A percentile compares a stretch with the other conserved stretches of the same genome.
phyloP scores from a whole-genome alignment of 2,329 filamentous ascomycete genomes.

The Colletotrichum navitas region DNA sequence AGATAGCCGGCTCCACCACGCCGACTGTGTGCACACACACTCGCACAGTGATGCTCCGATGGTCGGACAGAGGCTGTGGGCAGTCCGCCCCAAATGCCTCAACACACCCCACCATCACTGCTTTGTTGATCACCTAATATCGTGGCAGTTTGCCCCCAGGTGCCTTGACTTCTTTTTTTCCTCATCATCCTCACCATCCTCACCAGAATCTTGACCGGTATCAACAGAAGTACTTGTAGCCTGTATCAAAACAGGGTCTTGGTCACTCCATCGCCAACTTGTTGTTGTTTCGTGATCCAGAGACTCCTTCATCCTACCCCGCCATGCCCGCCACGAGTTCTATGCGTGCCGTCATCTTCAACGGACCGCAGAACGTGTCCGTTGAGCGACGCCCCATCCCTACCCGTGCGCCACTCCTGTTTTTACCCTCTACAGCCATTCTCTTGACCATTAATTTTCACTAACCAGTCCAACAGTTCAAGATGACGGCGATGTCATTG shows the following conservation, averaged over 20 bases:
- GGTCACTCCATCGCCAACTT: not conserved
- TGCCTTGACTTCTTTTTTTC: constrained; percentile 5
- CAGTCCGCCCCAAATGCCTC: not conserved
- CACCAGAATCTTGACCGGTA: not conserved
- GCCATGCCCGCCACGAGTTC: constrained; percentile 52
- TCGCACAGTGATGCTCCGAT: constrained; percentile 25
- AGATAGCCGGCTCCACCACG: not conserved
- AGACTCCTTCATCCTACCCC: constrained; percentile 5
- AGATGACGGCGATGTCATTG: constrained; percentile 79
- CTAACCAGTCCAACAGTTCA: constrained; percentile 63
- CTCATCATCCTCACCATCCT: not conserved
- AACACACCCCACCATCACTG: not conserved
- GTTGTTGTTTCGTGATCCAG: not conserved
- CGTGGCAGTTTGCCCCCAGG: not conserved
- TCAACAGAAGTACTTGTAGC: not conserved
- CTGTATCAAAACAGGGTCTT: not conserved
- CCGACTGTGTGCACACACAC: constrained; percentile 8
- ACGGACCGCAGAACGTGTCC: constrained; percentile 79
- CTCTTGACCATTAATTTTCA: not conserved
- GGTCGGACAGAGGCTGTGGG: not conserved
- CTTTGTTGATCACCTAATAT: constrained; percentile 1
- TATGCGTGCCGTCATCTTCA: constrained; percentile 93
- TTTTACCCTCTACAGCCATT: not conserved
- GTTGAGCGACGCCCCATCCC: constrained; percentile 86
- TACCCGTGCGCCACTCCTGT: constrained; percentile 57